Evolutionary conservation across 345 rosid genomes (phyloP).

Genomic region (Citrus reticulata): DNA sequence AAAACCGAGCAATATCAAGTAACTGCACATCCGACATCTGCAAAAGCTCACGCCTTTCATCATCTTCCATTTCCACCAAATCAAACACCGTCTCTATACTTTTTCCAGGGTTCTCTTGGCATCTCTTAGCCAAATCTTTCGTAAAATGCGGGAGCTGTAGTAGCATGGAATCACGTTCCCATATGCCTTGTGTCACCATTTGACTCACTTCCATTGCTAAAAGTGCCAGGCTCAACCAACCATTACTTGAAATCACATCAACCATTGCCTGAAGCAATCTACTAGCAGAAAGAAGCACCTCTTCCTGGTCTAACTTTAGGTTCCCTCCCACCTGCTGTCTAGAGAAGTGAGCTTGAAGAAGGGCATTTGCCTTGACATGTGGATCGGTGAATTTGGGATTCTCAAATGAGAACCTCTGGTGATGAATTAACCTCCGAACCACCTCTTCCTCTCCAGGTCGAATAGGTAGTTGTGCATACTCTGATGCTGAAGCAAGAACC

Average conservation of each 20-base stretch:
- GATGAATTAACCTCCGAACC: slow-evolving; percentile 71
- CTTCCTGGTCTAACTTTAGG: slow-evolving; percentile 76
- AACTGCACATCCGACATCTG: slow-evolving; percentile 66
- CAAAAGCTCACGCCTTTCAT: slow-evolving; percentile 75
- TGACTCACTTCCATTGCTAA: background rate
- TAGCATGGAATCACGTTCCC: slow-evolving; percentile 73
- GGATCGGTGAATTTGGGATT: slow-evolving; percentile 74
- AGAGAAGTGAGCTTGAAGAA: slow-evolving; percentile 94
- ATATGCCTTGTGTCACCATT: background rate
- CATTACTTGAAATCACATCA: background rate
- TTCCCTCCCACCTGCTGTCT: slow-evolving; percentile 78
- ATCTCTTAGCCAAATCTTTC: slow-evolving; percentile 72
- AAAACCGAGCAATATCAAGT: slow-evolving; percentile 82
- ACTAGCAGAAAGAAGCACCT: slow-evolving; percentile 40
- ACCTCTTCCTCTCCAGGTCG: slow-evolving; percentile 91
- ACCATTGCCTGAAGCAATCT: background rate
- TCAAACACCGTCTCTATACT: slow-evolving; percentile 79
- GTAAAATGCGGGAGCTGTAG: slow-evolving; percentile 90
- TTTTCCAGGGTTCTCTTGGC: slow-evolving; percentile 83
- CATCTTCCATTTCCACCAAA: slow-evolving; percentile 90
- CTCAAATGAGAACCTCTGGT: slow-evolving; percentile 91
- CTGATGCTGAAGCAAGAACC: slow-evolving; percentile 83
- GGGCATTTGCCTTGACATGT: slow-evolving; percentile 82
- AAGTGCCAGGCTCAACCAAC: background rate
- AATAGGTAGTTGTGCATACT: slow-evolving; percentile 73